Evolutionary conservation across 306 rosid genomes (phyloP).

Genomic region (Prunus davidiana): DNA sequence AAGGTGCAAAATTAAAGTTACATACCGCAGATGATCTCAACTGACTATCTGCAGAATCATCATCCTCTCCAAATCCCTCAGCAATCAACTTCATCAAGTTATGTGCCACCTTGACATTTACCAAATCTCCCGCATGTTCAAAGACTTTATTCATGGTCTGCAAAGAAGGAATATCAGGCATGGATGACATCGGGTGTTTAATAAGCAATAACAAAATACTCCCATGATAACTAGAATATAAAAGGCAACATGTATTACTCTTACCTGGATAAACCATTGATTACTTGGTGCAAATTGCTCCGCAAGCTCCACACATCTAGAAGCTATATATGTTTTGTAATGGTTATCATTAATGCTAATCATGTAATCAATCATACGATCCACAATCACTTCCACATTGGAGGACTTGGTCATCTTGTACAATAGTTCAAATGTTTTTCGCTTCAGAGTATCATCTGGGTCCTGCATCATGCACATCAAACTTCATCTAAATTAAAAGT

Average conservation of each 20-base stretch:
- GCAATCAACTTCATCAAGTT: slow-evolving; percentile 95
- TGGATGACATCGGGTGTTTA: background rate
- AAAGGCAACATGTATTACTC: slow-evolving; percentile 33
- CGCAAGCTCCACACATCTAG: slow-evolving; percentile 92
- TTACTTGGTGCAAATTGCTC: slow-evolving; percentile 98
- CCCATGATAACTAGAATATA: background rate
- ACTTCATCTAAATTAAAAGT: slow-evolving; percentile 18
- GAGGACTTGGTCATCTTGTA: slow-evolving; percentile 96
- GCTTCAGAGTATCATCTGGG: slow-evolving; percentile 93
- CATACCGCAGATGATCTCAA: slow-evolving; percentile 97
- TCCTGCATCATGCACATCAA: slow-evolving; percentile 55
- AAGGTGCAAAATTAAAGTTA: slow-evolving; percentile 27
- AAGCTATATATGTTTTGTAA: slow-evolving; percentile 88
- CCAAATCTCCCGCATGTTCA: slow-evolving; percentile 99
- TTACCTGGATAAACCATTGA: slow-evolving; percentile 98
- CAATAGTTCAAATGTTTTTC: slow-evolving; percentile 82
- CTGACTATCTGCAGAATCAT: slow-evolving; percentile 73
- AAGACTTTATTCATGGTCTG: slow-evolving; percentile 98
- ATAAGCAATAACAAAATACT: background rate
- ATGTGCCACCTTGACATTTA: slow-evolving; percentile 94
- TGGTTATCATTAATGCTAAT: slow-evolving; percentile 82
- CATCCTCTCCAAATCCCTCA: slow-evolving; percentile 96
- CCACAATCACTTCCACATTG: slow-evolving; percentile 96
- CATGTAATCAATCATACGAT: slow-evolving; percentile 89
- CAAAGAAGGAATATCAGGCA: slow-evolving; percentile 20